Base-by-base conservation (phyloP, 768 basidiomycete genomes). In the Agaricus sinodeliciosus region DNA sequence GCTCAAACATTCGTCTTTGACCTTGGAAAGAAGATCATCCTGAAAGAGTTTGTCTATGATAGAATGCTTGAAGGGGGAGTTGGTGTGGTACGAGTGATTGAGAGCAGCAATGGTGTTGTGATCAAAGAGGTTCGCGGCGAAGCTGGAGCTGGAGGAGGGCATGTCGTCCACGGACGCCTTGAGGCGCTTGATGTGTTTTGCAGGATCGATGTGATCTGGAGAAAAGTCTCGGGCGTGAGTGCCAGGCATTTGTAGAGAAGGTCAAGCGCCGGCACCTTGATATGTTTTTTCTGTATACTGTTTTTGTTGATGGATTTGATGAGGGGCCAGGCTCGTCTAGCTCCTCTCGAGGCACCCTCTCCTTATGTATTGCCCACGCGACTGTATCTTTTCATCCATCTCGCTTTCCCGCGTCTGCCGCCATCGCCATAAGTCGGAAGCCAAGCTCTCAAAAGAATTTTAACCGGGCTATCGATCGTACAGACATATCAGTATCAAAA, bases 1-100 rank as follows among this genome's bases (percentile, higher is more conserved):
- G 78, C 62, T 92, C 81, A 47, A 72, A 69, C 89, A 90, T 67
- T 94, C 92, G 60, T 92, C 85, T 69, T 90, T 87, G 55, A 92
- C 92, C 28, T 78, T 77, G 61, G 75, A 74, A 28, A 97, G 75
- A 25, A 98, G 76, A 6, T 85, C 85, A 59, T 94, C 86, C 60
- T 87, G 83, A 67, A 97, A 88, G 16, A 97, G 76, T 60, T 84
- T 80, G 46, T 87, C 82, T 50, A 96, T 77, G 47, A 90, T 75
- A 15, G 82, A 82, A 69, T 94, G 84, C 67, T 87, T 89, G 79
- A 85, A 97, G 0, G 94, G 94, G 49, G 74, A 63, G 59, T 73
- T 84, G 5, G 69, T 58, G 11, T 65, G 58, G 67, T 96, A 95
- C 39, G 70, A 66, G 11, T 70, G 59, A 58, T 79, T 72, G 35